Evolutionary conservation across 1,284 basidiomycete genomes (phyloP), one percentile per base, ranked within the genome.

Genomic region (Ceratobasidium sp.): DNA sequence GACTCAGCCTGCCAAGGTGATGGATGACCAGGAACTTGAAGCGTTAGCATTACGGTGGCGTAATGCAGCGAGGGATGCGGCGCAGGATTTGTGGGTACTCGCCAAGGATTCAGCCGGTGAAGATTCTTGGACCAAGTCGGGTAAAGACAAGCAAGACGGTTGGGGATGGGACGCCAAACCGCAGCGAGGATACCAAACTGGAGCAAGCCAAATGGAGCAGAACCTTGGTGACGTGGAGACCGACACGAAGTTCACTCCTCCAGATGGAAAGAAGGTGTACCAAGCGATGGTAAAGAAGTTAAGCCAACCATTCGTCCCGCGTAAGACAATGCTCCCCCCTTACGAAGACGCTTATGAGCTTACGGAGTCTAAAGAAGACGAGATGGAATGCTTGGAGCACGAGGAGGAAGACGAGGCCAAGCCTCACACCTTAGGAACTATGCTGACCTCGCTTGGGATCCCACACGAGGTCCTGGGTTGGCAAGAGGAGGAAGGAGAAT

Each of bases 401-500:
- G 28, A 42, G 13, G 45, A 15, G 20, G 33, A 56, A 17, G 63
- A 56, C 51, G 47, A 65, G 23, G 20, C 47, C 45, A 77, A 67
- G 66, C 51, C 45, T 23, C 78, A 65, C 49, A 77, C 49, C 15
- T 28, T 79, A 39, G 78, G 78, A n/a, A 69, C 67, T 20, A 78
- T 79, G 78, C 61, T 79, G 31, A 56, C 51, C 17, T 75, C 68
- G 45, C 67, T 79, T 42, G 77, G 78, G 42, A 79, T 79, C 37
- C 68, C 78, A 20, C 75, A 74, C 47, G 78, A 76, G 26, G 65
- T 78, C 11, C 56, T 79, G n/a, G 77, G 78, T 20, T 79, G 78
- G 78, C 45, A 77, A 47, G 78, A 77, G 23, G 77, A 76, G 28
- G 77, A 79, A 53, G 78, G 73, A 31, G 78, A 79, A 31, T 79